Conservation (phyloP, 2,329 filamentous ascomycete genomes). For the Didymellaceae sp. region DNA sequence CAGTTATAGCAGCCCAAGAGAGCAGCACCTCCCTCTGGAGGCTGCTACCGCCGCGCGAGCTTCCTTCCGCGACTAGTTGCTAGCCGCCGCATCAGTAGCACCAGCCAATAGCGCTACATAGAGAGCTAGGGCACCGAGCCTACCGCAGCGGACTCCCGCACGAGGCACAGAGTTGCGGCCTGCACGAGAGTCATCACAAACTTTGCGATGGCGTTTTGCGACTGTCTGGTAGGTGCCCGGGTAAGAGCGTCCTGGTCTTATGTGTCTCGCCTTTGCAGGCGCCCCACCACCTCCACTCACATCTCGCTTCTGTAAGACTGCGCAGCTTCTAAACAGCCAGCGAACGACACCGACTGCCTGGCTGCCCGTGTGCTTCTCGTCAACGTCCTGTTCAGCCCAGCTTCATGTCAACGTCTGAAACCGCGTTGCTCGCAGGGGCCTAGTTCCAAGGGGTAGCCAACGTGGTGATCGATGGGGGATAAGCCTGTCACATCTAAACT, state of each 20-base stretch:
- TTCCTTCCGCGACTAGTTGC: conserved; percentile 19
- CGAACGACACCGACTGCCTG: conserved; percentile 4
- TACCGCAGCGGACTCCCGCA: conserved; percentile 14
- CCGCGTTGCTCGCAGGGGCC: conserved; percentile 37
- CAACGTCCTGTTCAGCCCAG: conserved; percentile 3
- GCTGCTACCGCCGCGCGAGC: conserved; percentile 21
- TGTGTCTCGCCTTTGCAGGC: conserved; percentile 13
- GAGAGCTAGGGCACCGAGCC: conserved; percentile 11
- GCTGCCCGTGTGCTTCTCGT: conserved; percentile 6
- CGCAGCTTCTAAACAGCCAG: not conserved
- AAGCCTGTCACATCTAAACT: conserved; percentile 46
- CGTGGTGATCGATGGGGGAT: conserved; percentile 9
- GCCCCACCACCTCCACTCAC: conserved; percentile 11
- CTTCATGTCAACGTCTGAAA: conserved; percentile 43
- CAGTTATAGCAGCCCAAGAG: conserved; percentile 15
- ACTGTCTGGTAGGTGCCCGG: conserved; percentile 11
- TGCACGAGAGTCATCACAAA: conserved; percentile 19
- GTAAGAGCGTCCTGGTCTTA: conserved; percentile 16
- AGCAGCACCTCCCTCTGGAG: conserved; percentile 7
- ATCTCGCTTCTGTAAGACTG: conserved; percentile 6
- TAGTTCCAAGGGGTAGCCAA: conserved; percentile 32
- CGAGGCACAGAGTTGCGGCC: conserved; percentile 12
- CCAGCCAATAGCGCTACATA: conserved; percentile 8
- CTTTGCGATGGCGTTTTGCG: conserved; percentile 14
- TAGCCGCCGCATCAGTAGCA: conserved; percentile 20